Conservation (phyloP, 2,329 filamentous ascomycete genomes). For the Pseudogymnoascus pannorum region DNA sequence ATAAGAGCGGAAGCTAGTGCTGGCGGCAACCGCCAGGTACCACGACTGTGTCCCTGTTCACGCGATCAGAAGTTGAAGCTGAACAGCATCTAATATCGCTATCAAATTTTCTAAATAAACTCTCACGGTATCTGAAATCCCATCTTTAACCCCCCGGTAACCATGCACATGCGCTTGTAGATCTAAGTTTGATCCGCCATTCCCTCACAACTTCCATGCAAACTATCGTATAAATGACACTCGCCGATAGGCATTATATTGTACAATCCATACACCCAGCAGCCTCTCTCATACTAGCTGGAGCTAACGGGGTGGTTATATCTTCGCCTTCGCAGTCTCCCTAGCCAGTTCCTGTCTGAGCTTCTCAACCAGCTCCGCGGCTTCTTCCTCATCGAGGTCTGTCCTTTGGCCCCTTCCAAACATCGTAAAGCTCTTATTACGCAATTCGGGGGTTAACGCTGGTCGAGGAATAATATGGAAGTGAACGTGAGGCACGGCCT, state of each 20-base stretch:
- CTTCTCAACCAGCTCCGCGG: slow-evolving; percentile 47
- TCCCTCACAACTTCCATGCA: neutral
- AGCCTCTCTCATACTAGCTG: neutral
- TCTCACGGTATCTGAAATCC: neutral
- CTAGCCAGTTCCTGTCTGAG: slow-evolving; percentile 42
- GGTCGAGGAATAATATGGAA: slow-evolving; percentile 91
- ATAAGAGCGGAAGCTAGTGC: neutral
- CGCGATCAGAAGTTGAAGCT: neutral
- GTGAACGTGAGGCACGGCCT: slow-evolving; percentile 89
- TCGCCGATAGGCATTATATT: neutral
- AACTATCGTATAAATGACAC: slow-evolving; percentile 1
- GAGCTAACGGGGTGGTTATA: slow-evolving; percentile 12
- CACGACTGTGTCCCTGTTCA: neutral
- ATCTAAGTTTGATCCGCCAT: neutral
- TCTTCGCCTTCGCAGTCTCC: slow-evolving; percentile 24
- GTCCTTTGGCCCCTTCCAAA: slow-evolving; percentile 67
- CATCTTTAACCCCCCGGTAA: neutral
- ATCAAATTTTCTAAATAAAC: slow-evolving; percentile 1
- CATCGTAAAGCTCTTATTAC: slow-evolving; percentile 64
- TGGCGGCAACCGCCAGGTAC: neutral
- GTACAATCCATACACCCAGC: neutral
- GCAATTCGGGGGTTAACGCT: slow-evolving; percentile 45
- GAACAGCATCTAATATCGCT: slow-evolving; percentile 5
- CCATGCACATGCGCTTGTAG: neutral
- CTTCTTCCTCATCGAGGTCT: slow-evolving; percentile 73